A percentile compares a stretch with the other conserved stretches of the same genome.
Conservation (phyloP, 2,329 filamentous ascomycete species). For the Pseudogymnoascus sp. region DNA sequence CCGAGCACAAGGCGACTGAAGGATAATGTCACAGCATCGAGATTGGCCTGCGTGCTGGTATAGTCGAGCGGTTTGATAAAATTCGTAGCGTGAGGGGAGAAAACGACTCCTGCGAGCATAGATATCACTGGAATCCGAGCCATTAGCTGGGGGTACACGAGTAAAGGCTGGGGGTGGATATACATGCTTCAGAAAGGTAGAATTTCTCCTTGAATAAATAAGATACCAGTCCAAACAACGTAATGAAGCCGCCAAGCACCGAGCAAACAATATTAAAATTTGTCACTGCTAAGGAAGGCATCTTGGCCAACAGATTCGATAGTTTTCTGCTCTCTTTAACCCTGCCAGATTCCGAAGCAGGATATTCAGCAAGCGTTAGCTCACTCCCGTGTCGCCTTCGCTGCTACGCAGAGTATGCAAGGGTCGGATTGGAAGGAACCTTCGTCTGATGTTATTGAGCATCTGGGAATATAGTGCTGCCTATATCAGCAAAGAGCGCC, state of each 20-base stretch:
- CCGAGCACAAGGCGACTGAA: slow-evolving; percentile 80
- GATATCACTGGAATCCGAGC: slow-evolving; percentile 61
- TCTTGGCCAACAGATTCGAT: background rate
- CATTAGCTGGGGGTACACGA: background rate
- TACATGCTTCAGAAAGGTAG: slow-evolving; percentile 80
- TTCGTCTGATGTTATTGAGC: too few relatives aligned
- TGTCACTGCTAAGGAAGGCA: slow-evolving; percentile 27
- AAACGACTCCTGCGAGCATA: slow-evolving; percentile 63
- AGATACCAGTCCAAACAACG: slow-evolving; percentile 75
- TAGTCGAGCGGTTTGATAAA: slow-evolving; percentile 68
- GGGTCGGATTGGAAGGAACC: too few relatives aligned
- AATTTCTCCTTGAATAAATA: slow-evolving; percentile 79
- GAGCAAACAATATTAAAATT: slow-evolving; percentile 46
- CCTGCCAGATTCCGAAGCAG: too few relatives aligned
- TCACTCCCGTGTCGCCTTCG: too few relatives aligned
- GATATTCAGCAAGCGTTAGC: too few relatives aligned
- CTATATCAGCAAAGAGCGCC: too few relatives aligned
- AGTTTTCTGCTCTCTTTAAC: too few relatives aligned
- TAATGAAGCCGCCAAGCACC: slow-evolving; percentile 74
- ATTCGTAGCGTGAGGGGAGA: slow-evolving; percentile 70
- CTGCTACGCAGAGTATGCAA: too few relatives aligned
- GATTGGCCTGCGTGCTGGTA: slow-evolving; percentile 48
- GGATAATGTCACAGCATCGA: slow-evolving; percentile 67
- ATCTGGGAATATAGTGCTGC: too few relatives aligned
- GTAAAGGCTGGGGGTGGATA: slow-evolving; percentile 26